Conservation (phyloP, 2,329 filamentous ascomycete genomes). For the Botrytis fabae region DNA sequence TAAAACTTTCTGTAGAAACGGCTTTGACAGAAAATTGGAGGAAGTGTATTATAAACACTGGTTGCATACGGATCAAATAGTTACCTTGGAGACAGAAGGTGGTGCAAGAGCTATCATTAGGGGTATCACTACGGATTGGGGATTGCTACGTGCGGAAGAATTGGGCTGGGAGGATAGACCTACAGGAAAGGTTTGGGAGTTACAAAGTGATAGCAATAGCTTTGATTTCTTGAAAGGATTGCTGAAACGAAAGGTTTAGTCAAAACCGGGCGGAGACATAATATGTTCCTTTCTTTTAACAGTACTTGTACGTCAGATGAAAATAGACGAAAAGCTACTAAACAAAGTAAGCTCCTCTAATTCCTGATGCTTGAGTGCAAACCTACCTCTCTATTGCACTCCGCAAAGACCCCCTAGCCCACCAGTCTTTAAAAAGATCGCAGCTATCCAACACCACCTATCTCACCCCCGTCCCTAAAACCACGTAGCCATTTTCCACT, state of each 20-base stretch:
- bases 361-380: no score
- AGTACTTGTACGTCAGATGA: not conserved
- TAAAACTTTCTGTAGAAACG: conserved; percentile 67
- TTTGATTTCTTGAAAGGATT: conserved; percentile 96
- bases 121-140: conserved; percentile 91
- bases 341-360: no score
- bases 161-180: conserved; percentile 68
- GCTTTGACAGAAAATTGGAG: conserved; percentile 75
- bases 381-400: no score
- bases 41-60: conserved; percentile 77
- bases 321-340: not conserved
- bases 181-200: conserved; percentile 75
- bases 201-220: conserved; percentile 97
- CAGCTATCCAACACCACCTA: no score
- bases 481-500: no score
- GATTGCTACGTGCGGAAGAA: conserved; percentile 82
- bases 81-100: conserved; percentile 77
- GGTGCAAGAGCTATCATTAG: conserved; percentile 73
- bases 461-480: no score
- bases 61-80: conserved; percentile 75
- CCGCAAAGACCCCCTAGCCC: no score
- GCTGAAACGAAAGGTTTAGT: conserved; percentile 68
- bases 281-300: not conserved
- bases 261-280: not conserved
- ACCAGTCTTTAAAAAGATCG: no score